Evolutionary conservation across 2,329 filamentous ascomycete genomes (phyloP).

Genomic region (Diaporthe citri): DNA sequence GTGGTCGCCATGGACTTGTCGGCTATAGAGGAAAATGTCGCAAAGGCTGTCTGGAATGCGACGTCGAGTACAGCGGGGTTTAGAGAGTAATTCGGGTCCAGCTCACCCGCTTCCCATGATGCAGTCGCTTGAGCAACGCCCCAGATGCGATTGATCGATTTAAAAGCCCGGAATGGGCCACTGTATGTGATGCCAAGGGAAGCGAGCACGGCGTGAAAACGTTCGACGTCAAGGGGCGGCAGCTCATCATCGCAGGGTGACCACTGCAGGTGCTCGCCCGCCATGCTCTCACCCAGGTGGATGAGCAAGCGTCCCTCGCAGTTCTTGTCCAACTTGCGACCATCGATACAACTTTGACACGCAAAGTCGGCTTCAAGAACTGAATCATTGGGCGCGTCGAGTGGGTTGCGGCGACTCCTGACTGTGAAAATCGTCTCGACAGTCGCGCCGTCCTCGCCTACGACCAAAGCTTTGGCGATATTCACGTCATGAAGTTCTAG

Average conservation of each 20-base stretch:
- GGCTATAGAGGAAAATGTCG: background rate
- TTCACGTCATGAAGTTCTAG: conserved; percentile 30
- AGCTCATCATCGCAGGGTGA: background rate
- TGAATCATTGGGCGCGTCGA: background rate
- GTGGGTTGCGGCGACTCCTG: no score
- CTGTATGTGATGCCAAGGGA: background rate
- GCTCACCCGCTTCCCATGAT: background rate
- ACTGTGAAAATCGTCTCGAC: conserved; percentile 13
- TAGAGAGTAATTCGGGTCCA: background rate
- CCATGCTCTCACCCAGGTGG: no score
- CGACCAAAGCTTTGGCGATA: conserved; percentile 40
- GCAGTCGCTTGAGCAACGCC: background rate
- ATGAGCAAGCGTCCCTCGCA: conserved; percentile 37
- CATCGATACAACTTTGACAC: background rate
- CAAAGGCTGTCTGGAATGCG: background rate
- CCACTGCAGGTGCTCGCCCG: no score
- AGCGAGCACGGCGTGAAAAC: background rate
- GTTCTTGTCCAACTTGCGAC: background rate
- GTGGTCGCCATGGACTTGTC: background rate
- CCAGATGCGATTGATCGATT: background rate
- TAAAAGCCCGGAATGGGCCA: background rate
- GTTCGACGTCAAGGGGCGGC: background rate
- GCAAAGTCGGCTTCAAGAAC: background rate
- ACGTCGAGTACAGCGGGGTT: background rate
- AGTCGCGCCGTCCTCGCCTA: conserved; percentile 37